Conservation (phyloP, 1,139 yeast species). For the Torulaspora pretoriensis region DNA sequence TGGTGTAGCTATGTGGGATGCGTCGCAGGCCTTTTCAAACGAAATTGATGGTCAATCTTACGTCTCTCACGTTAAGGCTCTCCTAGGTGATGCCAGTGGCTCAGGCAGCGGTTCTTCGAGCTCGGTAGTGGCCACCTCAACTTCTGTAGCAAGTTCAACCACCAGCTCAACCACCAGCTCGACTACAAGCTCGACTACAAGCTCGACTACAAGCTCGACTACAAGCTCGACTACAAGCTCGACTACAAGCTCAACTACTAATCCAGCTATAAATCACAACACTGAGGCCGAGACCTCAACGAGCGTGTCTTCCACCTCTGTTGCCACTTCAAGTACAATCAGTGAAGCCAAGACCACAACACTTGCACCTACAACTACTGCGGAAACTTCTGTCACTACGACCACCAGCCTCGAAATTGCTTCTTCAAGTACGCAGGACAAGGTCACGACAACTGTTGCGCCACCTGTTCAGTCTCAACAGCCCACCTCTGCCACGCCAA, state of each 20-base stretch:
- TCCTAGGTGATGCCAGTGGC: slow-evolving; percentile 23
- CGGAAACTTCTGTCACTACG: background rate
- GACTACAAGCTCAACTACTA: background rate
- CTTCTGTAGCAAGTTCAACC: background rate
- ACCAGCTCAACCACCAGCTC: background rate
- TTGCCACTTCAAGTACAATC: background rate
- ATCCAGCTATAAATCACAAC: background rate
- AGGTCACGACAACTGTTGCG: background rate
- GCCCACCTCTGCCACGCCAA: background rate
- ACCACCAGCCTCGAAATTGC: background rate
- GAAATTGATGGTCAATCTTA: slow-evolving; percentile 41
- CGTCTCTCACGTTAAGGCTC: slow-evolving; percentile 35
- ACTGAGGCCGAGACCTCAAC: slow-evolving; percentile 8
- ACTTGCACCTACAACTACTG: background rate
- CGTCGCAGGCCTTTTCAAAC: slow-evolving; percentile 70
- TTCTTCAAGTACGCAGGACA: background rate
- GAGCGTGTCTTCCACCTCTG: slow-evolving; percentile 19
- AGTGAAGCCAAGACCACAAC: slow-evolving; percentile 8
- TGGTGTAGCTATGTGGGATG: slow-evolving; percentile 91
- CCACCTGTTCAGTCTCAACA: background rate
- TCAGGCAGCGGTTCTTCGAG: background rate
- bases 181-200: background rate
- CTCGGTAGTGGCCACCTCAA: background rate
- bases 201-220: slow-evolving; percentile 2
- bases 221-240: background rate